These are phyloP conservation scores for Penicillium tannophilum DNA, from an alignment of 495 filamentous ascomycete species.

Conservation along the genomic window DNA sequence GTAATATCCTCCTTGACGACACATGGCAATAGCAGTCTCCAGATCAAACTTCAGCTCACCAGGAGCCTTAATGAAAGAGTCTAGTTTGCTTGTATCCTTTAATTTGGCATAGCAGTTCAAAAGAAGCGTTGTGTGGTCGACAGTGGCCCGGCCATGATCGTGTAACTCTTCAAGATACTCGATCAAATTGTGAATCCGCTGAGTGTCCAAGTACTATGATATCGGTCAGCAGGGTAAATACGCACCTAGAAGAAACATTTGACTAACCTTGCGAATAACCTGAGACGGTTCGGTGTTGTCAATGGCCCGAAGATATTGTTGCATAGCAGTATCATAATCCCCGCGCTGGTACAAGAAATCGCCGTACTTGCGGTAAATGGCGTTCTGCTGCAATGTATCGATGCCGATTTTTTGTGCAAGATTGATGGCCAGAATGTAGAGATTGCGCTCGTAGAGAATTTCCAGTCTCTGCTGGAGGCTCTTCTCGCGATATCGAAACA, in stretches of 20 bases:
- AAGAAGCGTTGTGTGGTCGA: slow-evolving; percentile 93
- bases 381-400: slow-evolving; percentile 77
- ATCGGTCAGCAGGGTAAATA: neutral
- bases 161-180: slow-evolving; percentile 97
- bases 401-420: slow-evolving; percentile 86
- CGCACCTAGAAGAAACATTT: neutral
- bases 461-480: slow-evolving; percentile 87
- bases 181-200: slow-evolving; percentile 95
- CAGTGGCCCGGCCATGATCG: slow-evolving; percentile 88
- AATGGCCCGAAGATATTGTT: slow-evolving; percentile 94
- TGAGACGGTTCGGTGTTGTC: slow-evolving; percentile 94
- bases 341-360: slow-evolving; percentile 94
- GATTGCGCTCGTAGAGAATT: slow-evolving; percentile 89
- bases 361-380: slow-evolving; percentile 91
- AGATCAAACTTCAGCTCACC: slow-evolving; percentile 95
- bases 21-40: slow-evolving; percentile 97
- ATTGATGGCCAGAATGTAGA: slow-evolving; percentile 89
- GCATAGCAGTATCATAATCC: slow-evolving; percentile 96
- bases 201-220: slow-evolving; percentile 82
- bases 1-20: slow-evolving; percentile 95
- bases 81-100: slow-evolving; percentile 92
- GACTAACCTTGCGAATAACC: slow-evolving; percentile 79
- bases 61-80: slow-evolving; percentile 93
- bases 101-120: slow-evolving; percentile 97
- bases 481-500: slow-evolving; percentile 92